phyloP scores from a whole-genome alignment of 192 early-diverging fungal species.

The Podochytrium sp. region DNA sequence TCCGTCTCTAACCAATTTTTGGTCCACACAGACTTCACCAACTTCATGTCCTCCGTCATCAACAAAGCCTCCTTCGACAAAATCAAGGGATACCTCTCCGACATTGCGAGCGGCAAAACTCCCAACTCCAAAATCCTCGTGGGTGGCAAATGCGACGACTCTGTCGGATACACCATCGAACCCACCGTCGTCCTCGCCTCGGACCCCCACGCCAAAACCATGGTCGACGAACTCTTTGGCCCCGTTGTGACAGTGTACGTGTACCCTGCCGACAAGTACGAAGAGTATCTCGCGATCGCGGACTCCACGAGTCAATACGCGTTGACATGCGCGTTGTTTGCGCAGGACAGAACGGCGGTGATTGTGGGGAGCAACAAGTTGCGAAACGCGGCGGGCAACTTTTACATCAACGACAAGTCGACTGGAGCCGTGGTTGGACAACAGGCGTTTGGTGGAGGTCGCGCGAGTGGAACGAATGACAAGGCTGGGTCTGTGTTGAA shows the following conservation, averaged over 20 bases:
- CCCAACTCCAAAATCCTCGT: conserved; percentile 77
- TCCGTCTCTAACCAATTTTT: no score
- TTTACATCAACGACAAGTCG: conserved; percentile 99
- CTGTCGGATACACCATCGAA: conserved; percentile 85
- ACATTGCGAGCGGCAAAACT: conserved; percentile 70
- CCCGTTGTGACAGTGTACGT: conserved; percentile 93
- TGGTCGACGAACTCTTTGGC: conserved; percentile 97
- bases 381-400: conserved; percentile 92
- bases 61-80: conserved; percentile 91
- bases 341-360: conserved; percentile 80
- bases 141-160: conserved; percentile 87
- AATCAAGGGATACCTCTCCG: conserved; percentile 88
- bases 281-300: conserved; percentile 72
- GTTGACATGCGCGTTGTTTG: conserved; percentile 91
- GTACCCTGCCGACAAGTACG: conserved; percentile 81
- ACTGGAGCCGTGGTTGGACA: conserved; percentile 96
- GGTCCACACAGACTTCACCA: conserved; percentile 82
- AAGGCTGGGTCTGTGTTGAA: conserved; percentile 87
- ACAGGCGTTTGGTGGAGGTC: conserved; percentile 95
- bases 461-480: conserved; percentile 97
- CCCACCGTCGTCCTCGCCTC: conserved; percentile 90
- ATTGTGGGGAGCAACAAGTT: conserved; percentile 74
- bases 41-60: conserved; percentile 91
- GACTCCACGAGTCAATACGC: conserved; percentile 84
- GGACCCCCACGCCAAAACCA: conserved; percentile 79